phyloP scores from a whole-genome alignment of 495 filamentous ascomycete species.

The Rhypophila decipiens region DNA sequence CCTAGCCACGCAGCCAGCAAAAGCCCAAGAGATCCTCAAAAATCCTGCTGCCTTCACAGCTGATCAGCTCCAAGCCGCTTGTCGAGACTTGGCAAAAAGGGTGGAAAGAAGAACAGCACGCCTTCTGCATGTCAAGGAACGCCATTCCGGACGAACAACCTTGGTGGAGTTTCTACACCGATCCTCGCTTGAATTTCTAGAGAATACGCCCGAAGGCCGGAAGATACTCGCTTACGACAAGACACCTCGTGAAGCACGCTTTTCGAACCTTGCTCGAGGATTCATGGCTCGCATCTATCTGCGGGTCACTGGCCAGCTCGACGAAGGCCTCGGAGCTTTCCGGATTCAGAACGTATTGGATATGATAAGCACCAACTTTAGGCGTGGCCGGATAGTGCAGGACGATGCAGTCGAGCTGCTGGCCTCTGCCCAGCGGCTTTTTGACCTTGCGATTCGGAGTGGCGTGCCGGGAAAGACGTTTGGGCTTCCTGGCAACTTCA shows the following conservation, averaged over 20 bases:
- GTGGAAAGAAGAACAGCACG: conserved; percentile 10
- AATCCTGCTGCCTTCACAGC: not conserved
- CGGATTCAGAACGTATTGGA: too few relatives aligned
- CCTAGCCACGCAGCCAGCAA: conserved; percentile 1
- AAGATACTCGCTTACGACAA: conserved; percentile 6
- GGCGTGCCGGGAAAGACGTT: too few relatives aligned
- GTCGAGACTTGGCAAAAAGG: not conserved
- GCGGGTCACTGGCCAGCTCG: not conserved
- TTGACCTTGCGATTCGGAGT: too few relatives aligned
- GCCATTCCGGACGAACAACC: not conserved
- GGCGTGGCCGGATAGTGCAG: too few relatives aligned
- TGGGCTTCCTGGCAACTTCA: too few relatives aligned
- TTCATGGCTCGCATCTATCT: not conserved
- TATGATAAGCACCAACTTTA: too few relatives aligned
- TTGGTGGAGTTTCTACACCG: conserved; percentile 15
- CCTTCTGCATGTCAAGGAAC: conserved; percentile 4
- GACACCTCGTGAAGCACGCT: not conserved
- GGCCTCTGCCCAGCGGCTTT: too few relatives aligned
- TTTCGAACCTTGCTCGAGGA: conserved; percentile 5
- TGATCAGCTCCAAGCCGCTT: not conserved
- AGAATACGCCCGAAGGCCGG: conserved; percentile 4
- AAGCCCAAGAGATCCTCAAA: not conserved
- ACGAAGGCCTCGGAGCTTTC: too few relatives aligned
- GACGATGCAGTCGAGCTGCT: too few relatives aligned
- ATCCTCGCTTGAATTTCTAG: conserved; percentile 10